phyloP scores from a whole-genome alignment of 257 asterid genomes.

The Schizonepeta tenuifolia region DNA sequence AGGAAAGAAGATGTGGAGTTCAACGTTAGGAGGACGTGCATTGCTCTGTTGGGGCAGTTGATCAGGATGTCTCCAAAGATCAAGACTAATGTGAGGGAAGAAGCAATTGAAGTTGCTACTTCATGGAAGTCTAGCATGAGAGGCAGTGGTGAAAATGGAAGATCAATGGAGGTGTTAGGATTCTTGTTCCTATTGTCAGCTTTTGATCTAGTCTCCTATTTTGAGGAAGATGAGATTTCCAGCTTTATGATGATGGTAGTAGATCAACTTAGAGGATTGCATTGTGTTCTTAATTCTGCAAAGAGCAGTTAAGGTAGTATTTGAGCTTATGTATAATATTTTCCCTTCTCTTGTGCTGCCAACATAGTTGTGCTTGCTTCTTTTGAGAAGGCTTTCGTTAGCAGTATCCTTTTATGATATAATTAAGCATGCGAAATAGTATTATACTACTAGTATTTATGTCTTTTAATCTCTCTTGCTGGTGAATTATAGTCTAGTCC shows the following conservation, averaged over 20 bases:
- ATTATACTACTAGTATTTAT: neutral
- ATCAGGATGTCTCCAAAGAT: conserved; percentile 36
- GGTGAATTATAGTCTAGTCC: neutral
- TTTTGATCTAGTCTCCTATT: conserved; percentile 41
- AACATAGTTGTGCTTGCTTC: neutral
- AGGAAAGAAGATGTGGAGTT: conserved; percentile 39
- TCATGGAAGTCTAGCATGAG: conserved; percentile 52
- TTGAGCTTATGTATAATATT: neutral
- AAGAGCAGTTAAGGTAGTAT: neutral
- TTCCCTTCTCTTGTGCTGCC: neutral
- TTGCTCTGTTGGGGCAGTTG: conserved; percentile 50
- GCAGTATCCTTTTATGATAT: conserved; percentile 2
- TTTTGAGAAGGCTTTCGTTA: neutral
- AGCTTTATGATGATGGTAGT: conserved; percentile 39
- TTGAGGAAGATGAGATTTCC: conserved; percentile 39
- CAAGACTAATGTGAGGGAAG: conserved; percentile 36
- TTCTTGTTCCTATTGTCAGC: conserved; percentile 55
- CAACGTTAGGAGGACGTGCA: conserved; percentile 44
- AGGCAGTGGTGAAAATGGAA: conserved; percentile 16
- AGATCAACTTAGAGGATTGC: conserved; percentile 34
- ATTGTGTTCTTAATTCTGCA: conserved; percentile 20
- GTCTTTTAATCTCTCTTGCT: neutral
- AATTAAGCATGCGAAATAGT: conserved; percentile 7
- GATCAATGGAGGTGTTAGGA: conserved; percentile 41
- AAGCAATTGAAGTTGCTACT: conserved; percentile 47